These are phyloP conservation scores for Furcasterigmium sp. DNA, from an alignment of 2,329 filamentous ascomycete species.

Conservation along the genomic window DNA sequence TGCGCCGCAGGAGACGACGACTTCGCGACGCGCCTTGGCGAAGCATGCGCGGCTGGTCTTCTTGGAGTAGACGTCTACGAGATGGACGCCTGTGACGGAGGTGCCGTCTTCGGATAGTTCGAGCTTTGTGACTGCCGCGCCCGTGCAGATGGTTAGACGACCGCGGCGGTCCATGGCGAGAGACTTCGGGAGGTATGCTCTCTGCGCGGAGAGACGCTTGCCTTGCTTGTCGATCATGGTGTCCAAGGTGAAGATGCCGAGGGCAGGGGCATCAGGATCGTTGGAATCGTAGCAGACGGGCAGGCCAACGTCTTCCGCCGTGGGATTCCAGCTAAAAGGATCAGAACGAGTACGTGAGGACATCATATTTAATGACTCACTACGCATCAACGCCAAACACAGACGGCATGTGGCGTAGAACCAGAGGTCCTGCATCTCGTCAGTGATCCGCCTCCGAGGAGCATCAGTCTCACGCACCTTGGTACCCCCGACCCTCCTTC, in stretches of 20 bases:
- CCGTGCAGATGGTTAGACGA: slow-evolving; percentile 23
- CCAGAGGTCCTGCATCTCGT: slow-evolving; percentile 10
- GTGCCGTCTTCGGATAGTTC: slow-evolving; percentile 13
- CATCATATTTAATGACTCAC: slow-evolving; percentile 6
- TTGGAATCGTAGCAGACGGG: slow-evolving; percentile 19
- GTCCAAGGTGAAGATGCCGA: slow-evolving; percentile 22
- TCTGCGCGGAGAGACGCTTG: slow-evolving; percentile 17
- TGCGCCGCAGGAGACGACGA: slow-evolving; percentile 23
- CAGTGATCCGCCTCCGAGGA: too few species aligned
- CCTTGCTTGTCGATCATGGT: slow-evolving; percentile 18
- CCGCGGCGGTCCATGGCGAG: slow-evolving; percentile 13
- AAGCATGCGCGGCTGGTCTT: slow-evolving; percentile 8
- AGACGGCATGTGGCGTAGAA: slow-evolving; percentile 8
- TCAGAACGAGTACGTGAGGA: slow-evolving; percentile 1
- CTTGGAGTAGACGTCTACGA: slow-evolving; percentile 9
- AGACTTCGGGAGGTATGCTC: slow-evolving; percentile 19
- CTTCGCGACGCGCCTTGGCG: slow-evolving; percentile 20
- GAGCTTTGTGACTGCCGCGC: slow-evolving; percentile 20
- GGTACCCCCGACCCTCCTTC: background rate
- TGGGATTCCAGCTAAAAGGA: slow-evolving; percentile 17
- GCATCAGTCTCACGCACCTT: too few species aligned
- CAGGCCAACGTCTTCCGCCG: slow-evolving; percentile 18
- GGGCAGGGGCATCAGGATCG: slow-evolving; percentile 17
- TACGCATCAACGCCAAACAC: slow-evolving; percentile 11
- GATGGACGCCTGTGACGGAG: slow-evolving; percentile 18